Percentiles rank a stretch among this genome's conserved stretches.
Evolutionary conservation across 768 basidiomycete species (phyloP).

Genomic region (Tylopilus vinaceipallidus): DNA sequence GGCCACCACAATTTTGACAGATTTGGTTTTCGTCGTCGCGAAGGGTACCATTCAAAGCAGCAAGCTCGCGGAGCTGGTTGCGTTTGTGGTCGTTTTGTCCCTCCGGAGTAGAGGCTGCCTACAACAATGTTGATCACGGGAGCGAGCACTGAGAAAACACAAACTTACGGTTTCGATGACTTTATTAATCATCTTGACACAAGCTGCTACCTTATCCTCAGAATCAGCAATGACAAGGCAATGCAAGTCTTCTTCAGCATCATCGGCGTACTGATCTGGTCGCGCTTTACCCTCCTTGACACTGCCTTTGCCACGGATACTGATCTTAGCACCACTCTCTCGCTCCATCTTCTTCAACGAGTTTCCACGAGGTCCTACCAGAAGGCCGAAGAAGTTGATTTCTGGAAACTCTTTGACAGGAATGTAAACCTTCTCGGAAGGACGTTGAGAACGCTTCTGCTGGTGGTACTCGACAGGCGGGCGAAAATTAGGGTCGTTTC

Average conservation of each 20-base stretch:
- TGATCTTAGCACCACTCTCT: constrained; percentile 97
- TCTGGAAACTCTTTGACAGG: constrained; percentile 99
- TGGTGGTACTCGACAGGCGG: constrained; percentile 96
- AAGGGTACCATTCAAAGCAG: constrained; percentile 95
- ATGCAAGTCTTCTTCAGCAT: constrained; percentile 98
- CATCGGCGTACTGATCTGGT: constrained; percentile 91
- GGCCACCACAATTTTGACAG: constrained; percentile 93
- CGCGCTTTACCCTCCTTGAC: constrained; percentile 98
- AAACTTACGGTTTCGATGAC: constrained; percentile 93
- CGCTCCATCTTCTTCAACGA: constrained; percentile 99
- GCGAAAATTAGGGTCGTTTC: constrained; percentile 96
- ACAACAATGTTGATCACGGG: background rate
- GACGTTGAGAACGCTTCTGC: constrained; percentile 89
- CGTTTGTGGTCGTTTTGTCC: constrained; percentile 99
- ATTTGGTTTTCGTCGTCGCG: constrained; percentile 99
- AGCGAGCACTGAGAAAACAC: background rate
- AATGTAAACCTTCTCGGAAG: constrained; percentile 98
- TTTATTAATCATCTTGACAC: constrained; percentile 93
- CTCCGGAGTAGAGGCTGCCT: constrained; percentile 99
- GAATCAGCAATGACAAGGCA: constrained; percentile 93
- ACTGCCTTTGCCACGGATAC: constrained; percentile 96
- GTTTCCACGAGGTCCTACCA: constrained; percentile 98
- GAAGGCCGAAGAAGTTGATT: constrained; percentile 98
- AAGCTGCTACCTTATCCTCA: constrained; percentile 86
- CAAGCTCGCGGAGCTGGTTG: constrained; percentile 96